Evolutionary conservation across 371 early-diverging fungal genomes (phyloP), one percentile per base, ranked within the genome.

Genomic region (Lichtheimia corymbifera): DNA sequence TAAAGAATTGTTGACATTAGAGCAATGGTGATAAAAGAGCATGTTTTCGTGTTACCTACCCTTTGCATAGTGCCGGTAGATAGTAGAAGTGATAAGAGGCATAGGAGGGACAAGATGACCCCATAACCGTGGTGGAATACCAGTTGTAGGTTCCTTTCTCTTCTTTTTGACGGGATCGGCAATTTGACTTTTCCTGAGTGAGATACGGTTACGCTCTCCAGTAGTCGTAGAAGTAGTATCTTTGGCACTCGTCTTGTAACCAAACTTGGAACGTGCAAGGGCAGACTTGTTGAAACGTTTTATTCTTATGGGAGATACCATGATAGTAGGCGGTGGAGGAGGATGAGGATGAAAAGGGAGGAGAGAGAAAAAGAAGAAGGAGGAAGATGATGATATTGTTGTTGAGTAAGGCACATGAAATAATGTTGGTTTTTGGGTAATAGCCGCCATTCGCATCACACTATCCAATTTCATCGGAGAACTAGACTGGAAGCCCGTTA

Each of bases 1-100:
- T 79, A 35, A 35, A 35, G 4, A 5, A 28, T 1, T 22, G 28
- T 28, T 28, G 28, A 2, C 4, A 28, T 28, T 35, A 35, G 11
- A 9, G 11, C 35, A 35, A 11, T 35, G 2, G 11, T 35, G 35
- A 35, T 35, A 35, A 35, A 35, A 6, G 35, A 35, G 35, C 28
- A 0, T 28, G 20, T 27, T 25, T 35, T 35, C 30, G 14, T 44
- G 20, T 13, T 1, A 51, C 55, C 11, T 55, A 59, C 65, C 65
- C 50, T 65, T 60, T 44, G 49, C 49, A 18, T 56, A 61, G 27
- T 65, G 66, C 1, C 66, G 66, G 52, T 61, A 61, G 12, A 60
- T 57, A 5, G 66, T 65, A 13, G 60, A 61, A 40, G 66, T 40
- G 51, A 65, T 13, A n/a, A 65, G 17, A 5, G 61, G 53, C 56